These are phyloP conservation scores for Juglanconis sp. DNA, from an alignment of 2,329 filamentous ascomycete species.

Conservation along the genomic window DNA sequence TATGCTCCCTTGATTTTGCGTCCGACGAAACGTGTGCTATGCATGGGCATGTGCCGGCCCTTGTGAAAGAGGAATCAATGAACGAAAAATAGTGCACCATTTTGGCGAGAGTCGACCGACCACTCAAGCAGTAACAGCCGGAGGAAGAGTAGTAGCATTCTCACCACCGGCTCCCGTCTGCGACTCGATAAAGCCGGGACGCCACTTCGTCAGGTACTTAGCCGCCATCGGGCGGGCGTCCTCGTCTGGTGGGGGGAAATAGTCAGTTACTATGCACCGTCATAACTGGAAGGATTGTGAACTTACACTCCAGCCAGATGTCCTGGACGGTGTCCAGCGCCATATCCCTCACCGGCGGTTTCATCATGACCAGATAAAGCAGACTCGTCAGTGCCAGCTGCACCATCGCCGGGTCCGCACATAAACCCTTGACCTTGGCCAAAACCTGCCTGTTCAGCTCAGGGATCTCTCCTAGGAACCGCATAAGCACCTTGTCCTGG, in stretches of 20 bases:
- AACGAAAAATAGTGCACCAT: background rate
- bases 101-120: background rate
- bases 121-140: slow-evolving; percentile 10
- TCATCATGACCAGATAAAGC: slow-evolving; percentile 65
- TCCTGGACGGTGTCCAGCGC: slow-evolving; percentile 64
- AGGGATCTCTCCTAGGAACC: slow-evolving; percentile 89
- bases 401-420: slow-evolving; percentile 63
- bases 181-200: slow-evolving; percentile 49
- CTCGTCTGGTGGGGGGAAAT: slow-evolving; percentile 42
- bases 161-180: slow-evolving; percentile 19
- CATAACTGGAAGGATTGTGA: background rate
- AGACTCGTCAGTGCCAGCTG: slow-evolving; percentile 62
- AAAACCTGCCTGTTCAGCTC: slow-evolving; percentile 71
- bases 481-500: slow-evolving; percentile 83
- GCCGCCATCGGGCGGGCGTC: slow-evolving; percentile 60
- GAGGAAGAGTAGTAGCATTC: background rate
- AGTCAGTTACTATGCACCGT: background rate
- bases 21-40: background rate
- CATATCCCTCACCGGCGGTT: slow-evolving; percentile 60
- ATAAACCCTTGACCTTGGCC: slow-evolving; percentile 65
- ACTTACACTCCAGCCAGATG: slow-evolving; percentile 64
- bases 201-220: slow-evolving; percentile 61
- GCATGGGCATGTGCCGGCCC: background rate
- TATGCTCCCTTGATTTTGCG: background rate
- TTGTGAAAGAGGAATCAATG: background rate